Conservation (phyloP, 306 rosid species). For the Castanea crenata region DNA sequence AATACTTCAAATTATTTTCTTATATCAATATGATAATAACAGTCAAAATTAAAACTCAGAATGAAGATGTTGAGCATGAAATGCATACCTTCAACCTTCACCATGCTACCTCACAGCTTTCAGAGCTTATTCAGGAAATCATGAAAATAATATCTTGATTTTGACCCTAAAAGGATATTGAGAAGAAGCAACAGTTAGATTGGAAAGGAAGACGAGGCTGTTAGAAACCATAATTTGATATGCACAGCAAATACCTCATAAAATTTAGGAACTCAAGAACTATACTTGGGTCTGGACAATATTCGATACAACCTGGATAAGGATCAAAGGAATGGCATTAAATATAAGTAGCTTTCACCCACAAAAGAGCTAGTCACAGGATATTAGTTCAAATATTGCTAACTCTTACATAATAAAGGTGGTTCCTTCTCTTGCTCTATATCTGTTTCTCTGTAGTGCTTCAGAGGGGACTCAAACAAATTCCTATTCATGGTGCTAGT, state of each 20-base stretch:
- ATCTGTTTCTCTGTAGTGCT: slow-evolving; percentile 38
- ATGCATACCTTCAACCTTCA: slow-evolving; percentile 58
- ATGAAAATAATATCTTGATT: slow-evolving; percentile 48
- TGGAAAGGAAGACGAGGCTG: slow-evolving; percentile 5
- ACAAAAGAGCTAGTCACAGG: not conserved
- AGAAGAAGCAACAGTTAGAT: slow-evolving; percentile 8
- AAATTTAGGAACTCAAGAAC: slow-evolving; percentile 49
- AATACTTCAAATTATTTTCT: not conserved
- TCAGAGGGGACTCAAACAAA: slow-evolving; percentile 43
- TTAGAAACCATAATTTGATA: not conserved
- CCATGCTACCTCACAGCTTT: slow-evolving; percentile 49
- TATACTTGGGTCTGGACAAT: slow-evolving; percentile 50
- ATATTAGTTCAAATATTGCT: not conserved
- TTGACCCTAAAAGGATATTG: slow-evolving; percentile 34
- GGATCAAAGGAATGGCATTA: not conserved
- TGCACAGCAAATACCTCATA: slow-evolving; percentile 32
- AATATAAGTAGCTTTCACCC: slow-evolving; percentile 34
- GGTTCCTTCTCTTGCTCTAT: slow-evolving; percentile 46
- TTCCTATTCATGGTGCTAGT: slow-evolving; percentile 30
- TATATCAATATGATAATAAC: not conserved
- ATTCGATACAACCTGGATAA: slow-evolving; percentile 43
- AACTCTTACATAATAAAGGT: slow-evolving; percentile 34
- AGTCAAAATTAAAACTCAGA: not conserved
- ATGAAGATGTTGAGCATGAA: not conserved
- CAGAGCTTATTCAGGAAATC: slow-evolving; percentile 38